Evolutionary conservation across 2,329 filamentous ascomycete species (phyloP).

Genomic region (Gyromitra esculenta): DNA sequence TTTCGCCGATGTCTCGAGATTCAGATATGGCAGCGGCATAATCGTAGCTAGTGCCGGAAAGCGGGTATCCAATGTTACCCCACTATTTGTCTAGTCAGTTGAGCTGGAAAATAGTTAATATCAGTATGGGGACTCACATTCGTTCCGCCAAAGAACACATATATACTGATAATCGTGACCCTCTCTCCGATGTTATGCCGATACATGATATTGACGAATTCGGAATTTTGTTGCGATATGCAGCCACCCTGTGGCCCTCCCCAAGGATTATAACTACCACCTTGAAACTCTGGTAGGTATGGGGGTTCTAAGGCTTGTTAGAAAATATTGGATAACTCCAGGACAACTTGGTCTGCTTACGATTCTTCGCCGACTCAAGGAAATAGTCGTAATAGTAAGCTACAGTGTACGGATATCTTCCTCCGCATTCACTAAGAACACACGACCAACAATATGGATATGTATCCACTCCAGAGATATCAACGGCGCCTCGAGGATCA

Average conservation of each 20-base stretch:
- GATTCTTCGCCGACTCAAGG: constrained; percentile 37
- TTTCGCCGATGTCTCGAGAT: constrained; percentile 68
- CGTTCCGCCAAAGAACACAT: constrained; percentile 73
- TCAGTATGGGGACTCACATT: constrained; percentile 58
- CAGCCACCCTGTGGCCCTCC: constrained; percentile 46
- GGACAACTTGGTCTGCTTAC: constrained; percentile 5
- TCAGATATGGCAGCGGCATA: constrained; percentile 72
- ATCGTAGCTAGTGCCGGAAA: constrained; percentile 71
- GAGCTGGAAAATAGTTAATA: neutral
- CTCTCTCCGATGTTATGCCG: constrained; percentile 70
- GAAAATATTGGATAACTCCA: neutral
- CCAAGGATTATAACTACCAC: constrained; percentile 47
- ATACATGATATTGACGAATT: constrained; percentile 66
- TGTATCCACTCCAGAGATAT: constrained; percentile 48
- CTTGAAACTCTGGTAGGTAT: constrained; percentile 47
- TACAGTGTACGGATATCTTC: constrained; percentile 42
- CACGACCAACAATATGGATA: constrained; percentile 49
- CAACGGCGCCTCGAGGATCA: constrained; percentile 42
- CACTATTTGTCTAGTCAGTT: constrained; percentile 61
- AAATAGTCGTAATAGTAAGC: constrained; percentile 47
- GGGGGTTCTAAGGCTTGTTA: constrained; percentile 32
- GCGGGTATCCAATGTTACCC: constrained; percentile 69
- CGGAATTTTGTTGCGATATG: constrained; percentile 39
- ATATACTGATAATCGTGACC: constrained; percentile 70
- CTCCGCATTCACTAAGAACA: constrained; percentile 38